Percentiles rank a stretch among this genome's conserved stretches.
These are phyloP conservation scores for Trametes cinnabarina DNA, from an alignment of 768 basidiomycete species.

Conservation along the genomic window DNA sequence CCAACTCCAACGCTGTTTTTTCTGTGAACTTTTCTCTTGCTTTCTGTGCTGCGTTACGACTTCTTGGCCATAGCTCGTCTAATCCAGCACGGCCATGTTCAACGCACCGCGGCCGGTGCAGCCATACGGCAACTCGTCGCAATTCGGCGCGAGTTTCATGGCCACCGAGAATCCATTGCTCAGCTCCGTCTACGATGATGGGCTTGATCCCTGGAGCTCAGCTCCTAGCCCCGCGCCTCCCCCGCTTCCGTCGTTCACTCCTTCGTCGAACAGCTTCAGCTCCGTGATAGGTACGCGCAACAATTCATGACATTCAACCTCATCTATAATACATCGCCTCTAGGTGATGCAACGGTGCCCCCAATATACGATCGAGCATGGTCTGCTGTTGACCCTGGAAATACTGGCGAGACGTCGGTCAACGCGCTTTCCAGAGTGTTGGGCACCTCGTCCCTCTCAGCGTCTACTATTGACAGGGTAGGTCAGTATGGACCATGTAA, in stretches of 20 bases:
- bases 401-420: constrained; percentile 77
- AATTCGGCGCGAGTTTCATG: constrained; percentile 66
- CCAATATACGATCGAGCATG: constrained; percentile 74
- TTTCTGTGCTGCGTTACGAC: too few species aligned
- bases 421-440: constrained; percentile 80
- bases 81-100: constrained; percentile 53
- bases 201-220: constrained; percentile 79
- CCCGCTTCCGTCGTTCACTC: constrained; percentile 47
- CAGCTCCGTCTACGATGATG: constrained; percentile 68
- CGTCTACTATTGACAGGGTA: constrained; percentile 81
- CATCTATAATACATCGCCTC: not conserved
- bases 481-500: constrained; percentile 10
- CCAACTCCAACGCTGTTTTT: not conserved
- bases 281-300: constrained; percentile 60
- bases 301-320: not conserved
- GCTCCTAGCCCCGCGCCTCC: constrained; percentile 71
- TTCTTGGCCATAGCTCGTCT: too few species aligned
- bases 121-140: constrained; percentile 57
- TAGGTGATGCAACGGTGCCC: constrained; percentile 81
- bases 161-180: constrained; percentile 66
- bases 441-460: constrained; percentile 73
- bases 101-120: constrained; percentile 78
- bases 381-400: constrained; percentile 65
- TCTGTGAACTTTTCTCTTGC: too few species aligned
- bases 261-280: constrained; percentile 53